Evolutionary conservation across 2,329 filamentous ascomycete species (phyloP).

Genomic region (Talaromyces funiculosus): DNA sequence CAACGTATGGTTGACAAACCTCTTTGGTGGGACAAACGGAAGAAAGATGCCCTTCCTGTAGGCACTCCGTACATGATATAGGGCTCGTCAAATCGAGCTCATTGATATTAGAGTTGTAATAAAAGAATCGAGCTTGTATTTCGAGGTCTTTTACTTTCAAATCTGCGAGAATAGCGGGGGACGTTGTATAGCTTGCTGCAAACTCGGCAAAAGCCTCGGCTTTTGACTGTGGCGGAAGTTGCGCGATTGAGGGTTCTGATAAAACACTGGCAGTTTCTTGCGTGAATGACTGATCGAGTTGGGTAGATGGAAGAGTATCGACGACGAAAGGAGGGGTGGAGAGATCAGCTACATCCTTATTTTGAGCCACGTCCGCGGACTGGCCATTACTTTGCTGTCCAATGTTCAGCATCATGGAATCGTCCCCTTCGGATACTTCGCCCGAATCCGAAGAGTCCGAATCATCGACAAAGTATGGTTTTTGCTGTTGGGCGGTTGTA

Average conservation of each 20-base stretch:
- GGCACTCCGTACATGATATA: constrained; percentile 39
- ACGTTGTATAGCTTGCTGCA: constrained; percentile 28
- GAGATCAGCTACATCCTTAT: background rate
- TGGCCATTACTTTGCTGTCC: constrained; percentile 19
- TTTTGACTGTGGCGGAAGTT: constrained; percentile 23
- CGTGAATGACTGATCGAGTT: background rate
- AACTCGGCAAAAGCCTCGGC: constrained; percentile 31
- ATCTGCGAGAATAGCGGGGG: constrained; percentile 33
- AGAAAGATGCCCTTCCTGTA: constrained; percentile 38
- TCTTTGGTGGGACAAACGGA: constrained; percentile 40
- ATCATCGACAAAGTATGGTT: constrained; percentile 20
- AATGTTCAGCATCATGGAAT: constrained; percentile 41
- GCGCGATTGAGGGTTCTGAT: background rate
- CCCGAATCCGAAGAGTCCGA: constrained; percentile 24
- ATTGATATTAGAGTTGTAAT: constrained; percentile 34
- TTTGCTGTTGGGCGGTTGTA: background rate
- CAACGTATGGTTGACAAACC: constrained; percentile 23
- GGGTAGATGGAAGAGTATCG: constrained; percentile 15
- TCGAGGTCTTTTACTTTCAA: constrained; percentile 36
- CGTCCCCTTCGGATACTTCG: constrained; percentile 31
- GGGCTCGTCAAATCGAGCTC: constrained; percentile 38
- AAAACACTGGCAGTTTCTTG: constrained; percentile 1
- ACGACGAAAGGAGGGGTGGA: constrained; percentile 13
- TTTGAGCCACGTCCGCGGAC: background rate
- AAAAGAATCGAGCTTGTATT: constrained; percentile 34